Percentiles rank a stretch among this genome's conserved stretches.
Evolutionary conservation across 2,329 filamentous ascomycete species (phyloP).

Genomic region (Dothideomycetidae sp.): DNA sequence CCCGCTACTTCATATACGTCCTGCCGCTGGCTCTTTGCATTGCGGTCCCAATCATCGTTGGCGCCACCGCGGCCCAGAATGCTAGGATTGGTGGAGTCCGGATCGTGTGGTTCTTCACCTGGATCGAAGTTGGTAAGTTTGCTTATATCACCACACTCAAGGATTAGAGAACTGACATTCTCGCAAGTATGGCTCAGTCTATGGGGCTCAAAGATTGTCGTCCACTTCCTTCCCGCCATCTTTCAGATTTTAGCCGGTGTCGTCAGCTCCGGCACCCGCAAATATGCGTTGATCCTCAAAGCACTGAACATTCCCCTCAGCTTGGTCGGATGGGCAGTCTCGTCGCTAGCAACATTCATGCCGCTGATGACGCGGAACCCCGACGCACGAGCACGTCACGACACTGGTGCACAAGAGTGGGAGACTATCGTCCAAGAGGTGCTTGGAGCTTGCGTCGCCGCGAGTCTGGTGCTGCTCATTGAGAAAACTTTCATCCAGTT

Average conservation of each 20-base stretch:
- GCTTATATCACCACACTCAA: background rate
- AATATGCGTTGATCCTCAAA: conserved; percentile 45
- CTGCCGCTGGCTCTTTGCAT: conserved; percentile 43
- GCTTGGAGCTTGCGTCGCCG: conserved; percentile 52
- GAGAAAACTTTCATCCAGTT: conserved; percentile 70
- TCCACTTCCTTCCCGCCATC: conserved; percentile 42
- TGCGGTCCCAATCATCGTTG: conserved; percentile 48
- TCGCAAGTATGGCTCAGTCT: conserved; percentile 42
- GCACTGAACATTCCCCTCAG: conserved; percentile 47
- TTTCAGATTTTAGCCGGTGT: conserved; percentile 49
- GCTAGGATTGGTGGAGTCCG: conserved; percentile 41
- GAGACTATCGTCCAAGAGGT: conserved; percentile 46
- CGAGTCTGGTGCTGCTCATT: conserved; percentile 55
- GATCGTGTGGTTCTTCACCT: conserved; percentile 48
- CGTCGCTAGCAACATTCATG: conserved; percentile 45
- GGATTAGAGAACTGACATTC: background rate
- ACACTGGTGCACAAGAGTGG: conserved; percentile 30
- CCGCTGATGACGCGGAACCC: conserved; percentile 25
- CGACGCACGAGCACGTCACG: conserved; percentile 14
- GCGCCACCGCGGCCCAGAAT: conserved; percentile 35
- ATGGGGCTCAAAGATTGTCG: conserved; percentile 47
- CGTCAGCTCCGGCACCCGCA: conserved; percentile 49
- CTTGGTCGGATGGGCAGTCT: conserved; percentile 45
- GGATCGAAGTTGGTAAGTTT: conserved; percentile 42
- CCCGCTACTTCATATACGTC: conserved; percentile 50